Evolutionary conservation across 2,329 filamentous ascomycete genomes (phyloP).

Genomic region (Hypoxylon sp.): DNA sequence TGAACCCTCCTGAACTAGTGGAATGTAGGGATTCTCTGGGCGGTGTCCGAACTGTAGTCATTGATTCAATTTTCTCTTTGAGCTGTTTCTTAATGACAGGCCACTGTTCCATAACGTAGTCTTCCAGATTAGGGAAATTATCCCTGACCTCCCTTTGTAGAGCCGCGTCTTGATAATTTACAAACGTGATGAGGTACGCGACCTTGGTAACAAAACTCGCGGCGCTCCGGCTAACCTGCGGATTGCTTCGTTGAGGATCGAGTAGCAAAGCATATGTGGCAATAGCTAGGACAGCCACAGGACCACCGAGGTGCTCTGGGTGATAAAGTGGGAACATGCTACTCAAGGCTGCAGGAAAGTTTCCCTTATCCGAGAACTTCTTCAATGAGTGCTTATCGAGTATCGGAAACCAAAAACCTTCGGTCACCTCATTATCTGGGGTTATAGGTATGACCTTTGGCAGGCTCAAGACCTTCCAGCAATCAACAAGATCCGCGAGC

Average conservation of each 20-base stretch:
- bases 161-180: slow-evolving; percentile 38
- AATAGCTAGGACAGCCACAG: slow-evolving; percentile 56
- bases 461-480: slow-evolving; percentile 60
- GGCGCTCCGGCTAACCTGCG: slow-evolving; percentile 41
- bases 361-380: slow-evolving; percentile 42
- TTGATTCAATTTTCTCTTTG: slow-evolving; percentile 19
- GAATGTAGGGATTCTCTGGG: neutral
- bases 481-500: slow-evolving; percentile 58
- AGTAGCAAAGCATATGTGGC: slow-evolving; percentile 59
- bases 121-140: slow-evolving; percentile 44
- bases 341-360: slow-evolving; percentile 53
- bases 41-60: neutral
- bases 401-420: slow-evolving; percentile 53
- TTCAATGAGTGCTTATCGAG: slow-evolving; percentile 44
- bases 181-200: slow-evolving; percentile 47
- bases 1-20: slow-evolving; percentile 5
- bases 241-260: slow-evolving; percentile 51
- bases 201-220: slow-evolving; percentile 50
- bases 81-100: slow-evolving; percentile 47
- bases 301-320: slow-evolving; percentile 45
- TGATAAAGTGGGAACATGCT: slow-evolving; percentile 57
- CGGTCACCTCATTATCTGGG: slow-evolving; percentile 43
- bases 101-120: slow-evolving; percentile 52
- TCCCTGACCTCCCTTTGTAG: slow-evolving; percentile 40
- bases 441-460: slow-evolving; percentile 45